Base-by-base conservation (phyloP, 2,329 filamentous ascomycete genomes). In the Aspergillus brasiliensis region DNA sequence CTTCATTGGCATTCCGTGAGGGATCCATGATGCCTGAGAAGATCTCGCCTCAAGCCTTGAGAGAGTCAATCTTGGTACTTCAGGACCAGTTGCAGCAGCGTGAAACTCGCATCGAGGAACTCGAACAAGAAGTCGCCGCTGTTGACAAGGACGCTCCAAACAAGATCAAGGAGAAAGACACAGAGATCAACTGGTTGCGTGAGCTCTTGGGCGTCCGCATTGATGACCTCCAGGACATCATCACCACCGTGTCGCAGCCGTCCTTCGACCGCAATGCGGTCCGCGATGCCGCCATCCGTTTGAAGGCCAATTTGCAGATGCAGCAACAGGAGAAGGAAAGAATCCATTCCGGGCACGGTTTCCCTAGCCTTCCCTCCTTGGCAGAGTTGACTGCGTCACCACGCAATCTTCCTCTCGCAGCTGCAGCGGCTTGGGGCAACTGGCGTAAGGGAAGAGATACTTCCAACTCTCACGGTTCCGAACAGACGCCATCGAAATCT, bases 11-110 rank as follows among this genome's bases (percentile, higher is more conserved):
- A 25, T 75, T 77, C 47, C 74, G 66, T 27, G 71, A 76, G 62
- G 71, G 77, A 61, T 72, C 78, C 53, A 83, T 84, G 21, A 77
- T 88, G 3, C 90, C 91, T 0, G 92, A 95, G 74, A 96, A 90
- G 82, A 91, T 97, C 59, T 97, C 94, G 2, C 91, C 93, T 0
- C 94, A 98, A 77, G 95, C 95, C 6, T 85, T 99, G 31, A 90
- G 95, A 28, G 95, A 99, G 77, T 97, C 93, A 0, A 97, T 99
- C 72, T 88, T 96, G 78, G 95, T 97, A 17, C 83, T 99, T 25
- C 95, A 99, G 78, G 94, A 98, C 75, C 95, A 99, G 76, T 84
- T 99, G 6, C 95, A 98, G 75, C 92, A 95, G 68, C 92, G 95
- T 56, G 95, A 99, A 78, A 85, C 89, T 61, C 88, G 87, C 40